These are phyloP conservation scores for Mariannaea elegans DNA, from an alignment of 2,329 filamentous ascomycete species.

Conservation along the genomic window DNA sequence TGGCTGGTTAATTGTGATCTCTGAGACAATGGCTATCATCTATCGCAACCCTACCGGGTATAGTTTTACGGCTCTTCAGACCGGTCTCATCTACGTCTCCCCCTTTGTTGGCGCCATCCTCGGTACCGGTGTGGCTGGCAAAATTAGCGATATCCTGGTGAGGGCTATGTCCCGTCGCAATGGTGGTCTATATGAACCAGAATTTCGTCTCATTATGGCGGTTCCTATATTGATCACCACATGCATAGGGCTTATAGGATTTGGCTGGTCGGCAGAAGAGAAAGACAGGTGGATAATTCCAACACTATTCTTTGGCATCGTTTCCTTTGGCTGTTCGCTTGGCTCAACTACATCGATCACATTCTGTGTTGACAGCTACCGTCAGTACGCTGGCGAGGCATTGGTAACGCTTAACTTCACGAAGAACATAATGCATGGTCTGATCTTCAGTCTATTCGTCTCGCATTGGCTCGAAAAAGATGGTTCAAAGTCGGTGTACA, in stretches of 20 bases:
- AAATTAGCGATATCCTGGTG: slow-evolving; percentile 86
- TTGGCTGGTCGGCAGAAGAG: slow-evolving; percentile 86
- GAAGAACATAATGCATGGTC: slow-evolving; percentile 92
- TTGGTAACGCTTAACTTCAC: slow-evolving; percentile 93
- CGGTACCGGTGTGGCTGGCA: slow-evolving; percentile 91
- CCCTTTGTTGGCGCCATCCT: slow-evolving; percentile 89
- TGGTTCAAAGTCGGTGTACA: slow-evolving; percentile 80
- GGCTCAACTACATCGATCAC: slow-evolving; percentile 93
- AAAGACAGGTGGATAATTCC: slow-evolving; percentile 88
- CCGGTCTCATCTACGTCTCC: slow-evolving; percentile 87
- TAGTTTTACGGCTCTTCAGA: slow-evolving; percentile 81
- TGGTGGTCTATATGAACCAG: slow-evolving; percentile 91
- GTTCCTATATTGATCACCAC: slow-evolving; percentile 81
- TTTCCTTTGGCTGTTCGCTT: slow-evolving; percentile 90
- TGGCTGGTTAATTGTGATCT: slow-evolving; percentile 95
- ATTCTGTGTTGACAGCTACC: slow-evolving; percentile 91
- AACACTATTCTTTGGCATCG: slow-evolving; percentile 89
- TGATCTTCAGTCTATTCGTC: slow-evolving; percentile 90
- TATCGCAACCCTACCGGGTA: slow-evolving; percentile 77
- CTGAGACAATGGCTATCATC: slow-evolving; percentile 84
- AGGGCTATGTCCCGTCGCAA: slow-evolving; percentile 83
- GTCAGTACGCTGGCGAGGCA: slow-evolving; percentile 92
- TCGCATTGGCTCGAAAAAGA: slow-evolving; percentile 81
- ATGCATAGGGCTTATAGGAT: slow-evolving; percentile 88
- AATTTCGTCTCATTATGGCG: slow-evolving; percentile 91